Evolutionary conservation across 2,329 filamentous ascomycete genomes (phyloP).

Genomic region (Colletotrichum magnum): DNA sequence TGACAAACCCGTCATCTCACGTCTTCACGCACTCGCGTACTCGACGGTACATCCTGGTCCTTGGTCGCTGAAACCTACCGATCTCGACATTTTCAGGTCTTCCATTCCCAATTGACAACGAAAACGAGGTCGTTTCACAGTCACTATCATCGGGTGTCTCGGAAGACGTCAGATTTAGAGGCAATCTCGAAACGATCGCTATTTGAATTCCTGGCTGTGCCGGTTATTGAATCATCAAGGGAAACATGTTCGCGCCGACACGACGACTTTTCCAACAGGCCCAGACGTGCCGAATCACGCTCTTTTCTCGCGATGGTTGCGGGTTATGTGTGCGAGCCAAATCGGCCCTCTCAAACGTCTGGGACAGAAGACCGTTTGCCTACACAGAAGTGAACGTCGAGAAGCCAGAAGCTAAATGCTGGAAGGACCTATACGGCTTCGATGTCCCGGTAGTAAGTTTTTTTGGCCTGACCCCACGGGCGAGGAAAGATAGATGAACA

Average conservation of each 20-base stretch:
- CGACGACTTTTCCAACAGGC: conserved; percentile 58
- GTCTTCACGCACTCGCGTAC: conserved; percentile 5
- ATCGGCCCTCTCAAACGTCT: conserved; percentile 76
- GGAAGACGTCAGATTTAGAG: conserved; percentile 5
- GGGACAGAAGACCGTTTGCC: conserved; percentile 75
- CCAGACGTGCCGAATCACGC: conserved; percentile 74
- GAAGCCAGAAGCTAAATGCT: conserved; percentile 71
- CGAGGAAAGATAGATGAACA: background rate
- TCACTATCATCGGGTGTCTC: background rate
- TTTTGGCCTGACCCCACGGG: background rate
- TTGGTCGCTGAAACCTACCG: background rate
- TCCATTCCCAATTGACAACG: conserved; percentile 24
- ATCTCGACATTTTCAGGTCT: conserved; percentile 1
- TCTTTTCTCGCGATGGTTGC: conserved; percentile 82
- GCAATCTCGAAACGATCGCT: conserved; percentile 5
- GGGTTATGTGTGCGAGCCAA: conserved; percentile 79
- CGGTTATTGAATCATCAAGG: conserved; percentile 21
- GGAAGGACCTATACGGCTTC: conserved; percentile 84
- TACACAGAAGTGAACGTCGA: conserved; percentile 81
- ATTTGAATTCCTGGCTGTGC: background rate
- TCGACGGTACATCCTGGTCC: background rate
- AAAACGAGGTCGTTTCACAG: conserved; percentile 38
- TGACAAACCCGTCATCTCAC: conserved; percentile 30
- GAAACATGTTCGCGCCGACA: conserved; percentile 64
- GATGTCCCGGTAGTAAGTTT: conserved; percentile 82